phyloP scores from a whole-genome alignment of 2,329 filamentous ascomycete species.

The Claviceps paspali region DNA sequence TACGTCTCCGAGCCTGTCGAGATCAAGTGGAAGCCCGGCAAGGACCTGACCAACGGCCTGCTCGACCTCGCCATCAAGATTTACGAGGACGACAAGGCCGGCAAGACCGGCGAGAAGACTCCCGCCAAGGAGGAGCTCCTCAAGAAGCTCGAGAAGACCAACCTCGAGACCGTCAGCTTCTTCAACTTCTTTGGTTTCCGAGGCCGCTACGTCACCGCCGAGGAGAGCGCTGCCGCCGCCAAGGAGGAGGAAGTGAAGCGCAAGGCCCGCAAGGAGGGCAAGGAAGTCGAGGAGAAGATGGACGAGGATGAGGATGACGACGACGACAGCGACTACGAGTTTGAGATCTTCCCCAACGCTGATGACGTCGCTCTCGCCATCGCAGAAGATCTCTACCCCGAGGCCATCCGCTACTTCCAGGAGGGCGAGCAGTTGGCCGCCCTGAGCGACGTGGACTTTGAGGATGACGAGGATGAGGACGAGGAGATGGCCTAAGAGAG shows the following conservation, averaged over 20 bases:
- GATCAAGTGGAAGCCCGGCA: conserved; percentile 68
- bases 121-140: conserved; percentile 34
- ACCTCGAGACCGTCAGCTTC: conserved; percentile 58
- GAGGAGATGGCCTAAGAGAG: conserved; percentile 30
- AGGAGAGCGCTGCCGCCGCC: conserved; percentile 50
- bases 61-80: conserved; percentile 58
- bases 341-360: conserved; percentile 78
- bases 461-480: conserved; percentile 21
- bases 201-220: conserved; percentile 52
- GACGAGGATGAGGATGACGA: conserved; percentile 43
- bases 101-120: conserved; percentile 26
- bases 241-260: conserved; percentile 46
- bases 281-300: conserved; percentile 28
- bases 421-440: conserved; percentile 52
- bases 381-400: conserved; percentile 77
- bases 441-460: conserved; percentile 55
- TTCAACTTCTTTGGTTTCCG: conserved; percentile 81
- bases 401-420: conserved; percentile 75
- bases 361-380: conserved; percentile 70
- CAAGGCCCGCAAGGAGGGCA: conserved; percentile 30
- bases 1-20: conserved; percentile 79
- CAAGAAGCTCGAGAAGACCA: conserved; percentile 41
- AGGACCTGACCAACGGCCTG: conserved; percentile 71
- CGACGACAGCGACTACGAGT: conserved; percentile 47
- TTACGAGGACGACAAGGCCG: conserved; percentile 40